phyloP scores from a whole-genome alignment of 345 rosid species.

The Dipteronia dyeriana region DNA sequence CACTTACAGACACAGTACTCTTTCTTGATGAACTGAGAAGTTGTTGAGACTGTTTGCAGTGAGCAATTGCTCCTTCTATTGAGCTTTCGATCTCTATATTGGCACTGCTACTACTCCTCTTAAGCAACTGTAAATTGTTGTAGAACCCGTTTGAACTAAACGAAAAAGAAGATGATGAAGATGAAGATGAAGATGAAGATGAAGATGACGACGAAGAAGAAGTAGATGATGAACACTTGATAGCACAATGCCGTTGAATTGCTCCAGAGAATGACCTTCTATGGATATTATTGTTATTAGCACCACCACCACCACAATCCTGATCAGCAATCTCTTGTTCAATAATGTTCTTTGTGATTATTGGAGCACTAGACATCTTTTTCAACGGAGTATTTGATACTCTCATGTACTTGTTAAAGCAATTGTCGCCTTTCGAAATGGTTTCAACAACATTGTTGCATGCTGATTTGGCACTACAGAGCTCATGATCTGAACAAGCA shows the following conservation, averaged over 20 bases:
- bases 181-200: constrained; percentile 49
- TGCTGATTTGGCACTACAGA: constrained; percentile 34
- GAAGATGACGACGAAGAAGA: constrained; percentile 53
- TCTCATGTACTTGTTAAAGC: constrained; percentile 34
- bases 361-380: constrained; percentile 14
- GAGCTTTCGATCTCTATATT: constrained; percentile 64
- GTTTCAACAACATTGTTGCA: constrained; percentile 31
- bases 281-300: constrained; percentile 28
- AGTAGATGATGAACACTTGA: constrained; percentile 49
- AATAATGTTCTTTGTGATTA: constrained; percentile 28
- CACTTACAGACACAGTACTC: constrained; percentile 25
- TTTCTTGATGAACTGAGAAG: constrained; percentile 36
- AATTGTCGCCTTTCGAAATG: constrained; percentile 24
- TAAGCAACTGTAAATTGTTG: constrained; percentile 49
- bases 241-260: constrained; percentile 54
- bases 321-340: constrained; percentile 34
- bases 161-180: constrained; percentile 65
- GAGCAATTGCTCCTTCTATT: constrained; percentile 90
- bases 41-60: constrained; percentile 73
- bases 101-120: constrained; percentile 65
- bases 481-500: constrained; percentile 49
- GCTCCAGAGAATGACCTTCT: constrained; percentile 89
- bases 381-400: constrained; percentile 37
- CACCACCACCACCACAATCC: constrained; percentile 28
- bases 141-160: constrained; percentile 54